Evolutionary conservation across 495 filamentous ascomycete genomes (phyloP), one percentile per base, ranked within the genome.

Genomic region (Xylaria castorea): DNA sequence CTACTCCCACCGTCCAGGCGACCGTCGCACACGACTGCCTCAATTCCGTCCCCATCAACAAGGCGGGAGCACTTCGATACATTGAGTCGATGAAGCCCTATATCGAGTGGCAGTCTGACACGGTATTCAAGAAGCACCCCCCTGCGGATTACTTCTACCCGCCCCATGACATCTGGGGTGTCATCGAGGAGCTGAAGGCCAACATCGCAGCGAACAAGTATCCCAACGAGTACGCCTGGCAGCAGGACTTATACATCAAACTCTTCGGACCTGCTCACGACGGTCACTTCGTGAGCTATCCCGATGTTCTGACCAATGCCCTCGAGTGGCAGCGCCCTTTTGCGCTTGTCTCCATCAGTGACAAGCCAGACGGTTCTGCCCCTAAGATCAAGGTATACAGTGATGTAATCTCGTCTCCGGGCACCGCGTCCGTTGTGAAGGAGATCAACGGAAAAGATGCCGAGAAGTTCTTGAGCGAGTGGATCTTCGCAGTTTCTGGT

Each of bases 21-120:
- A 73, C 74, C 48, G 73, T 84, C 20, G 85, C 83, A 1, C 77
- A 83, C 66, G 82, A 82, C 14, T 87, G 85, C 74, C 76, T 86
- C 38, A 83, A 81, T 22, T 83, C 83, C 3, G 83, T 87, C 20
- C 83, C 84, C 3, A 77, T 86, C 58, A 36, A 82, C 58, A 82
- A 83, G 73, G 75, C 76, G 18, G 81, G 74, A 42, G 83, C 83
- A 14, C 62, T 84, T n/a, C 70, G 75, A 30, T 79, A 84, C 69
- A 77, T 86, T 36, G 79, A 83, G 55, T 76, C 85, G 50, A 74
- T 84, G 48, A 74, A 72, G 42, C 81, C 81, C 1, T 87, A 83
- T 72, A 55, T 87, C 25, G 76, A 83, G 58, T 87, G 84, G 83
- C 83, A 87, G 76, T 84, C 77, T 6, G 79, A 81, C 62, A 72